Conservation (phyloP, 345 rosid genomes). For the Arabis hirsuta region DNA sequence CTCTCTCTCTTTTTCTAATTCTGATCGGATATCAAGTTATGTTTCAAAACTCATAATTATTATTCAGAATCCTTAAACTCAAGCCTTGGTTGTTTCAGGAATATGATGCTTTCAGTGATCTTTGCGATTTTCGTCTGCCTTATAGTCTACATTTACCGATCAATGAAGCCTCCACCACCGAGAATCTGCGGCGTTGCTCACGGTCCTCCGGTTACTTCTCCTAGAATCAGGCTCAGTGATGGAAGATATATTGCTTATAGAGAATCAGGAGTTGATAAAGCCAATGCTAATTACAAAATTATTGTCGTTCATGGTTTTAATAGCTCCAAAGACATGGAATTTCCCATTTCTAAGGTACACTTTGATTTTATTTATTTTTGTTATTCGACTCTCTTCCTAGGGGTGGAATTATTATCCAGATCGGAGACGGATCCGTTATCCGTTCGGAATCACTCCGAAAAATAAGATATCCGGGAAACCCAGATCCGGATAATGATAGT, state of each 20-base stretch:
- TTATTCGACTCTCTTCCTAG: background rate
- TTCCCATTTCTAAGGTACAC: conserved; percentile 62
- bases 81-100: conserved; percentile 27
- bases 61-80: background rate
- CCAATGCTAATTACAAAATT: conserved; percentile 59
- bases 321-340: conserved; percentile 61
- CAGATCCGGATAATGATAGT: no score
- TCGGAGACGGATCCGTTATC: no score
- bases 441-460: no score
- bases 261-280: conserved; percentile 70
- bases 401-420: no score
- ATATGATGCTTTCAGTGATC: conserved; percentile 54
- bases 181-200: conserved; percentile 67
- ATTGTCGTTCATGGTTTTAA: conserved; percentile 70
- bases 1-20: background rate
- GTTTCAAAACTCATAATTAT: no score
- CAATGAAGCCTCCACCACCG: conserved; percentile 71
- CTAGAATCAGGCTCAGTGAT: conserved; percentile 70
- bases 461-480: no score
- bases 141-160: conserved; percentile 56
- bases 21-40: background rate
- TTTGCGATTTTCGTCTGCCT: conserved; percentile 58
- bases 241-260: conserved; percentile 84
- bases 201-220: conserved; percentile 76
- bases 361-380: background rate